Conservation (phyloP, 768 basidiomycete species). For the Mycena polygramma region DNA sequence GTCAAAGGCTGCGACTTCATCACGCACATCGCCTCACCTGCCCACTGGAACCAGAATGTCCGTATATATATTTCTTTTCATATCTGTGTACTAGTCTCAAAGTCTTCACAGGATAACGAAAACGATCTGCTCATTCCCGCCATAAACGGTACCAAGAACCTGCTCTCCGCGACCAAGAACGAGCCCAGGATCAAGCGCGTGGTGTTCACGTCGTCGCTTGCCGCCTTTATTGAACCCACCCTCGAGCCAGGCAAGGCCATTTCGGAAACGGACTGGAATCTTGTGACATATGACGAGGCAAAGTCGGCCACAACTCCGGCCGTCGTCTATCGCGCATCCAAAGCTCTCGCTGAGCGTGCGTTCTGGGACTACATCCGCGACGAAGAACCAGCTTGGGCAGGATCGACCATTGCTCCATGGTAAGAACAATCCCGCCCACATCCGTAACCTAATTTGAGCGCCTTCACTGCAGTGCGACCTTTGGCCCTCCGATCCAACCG, state of each 20-base stretch:
- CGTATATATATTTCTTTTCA: neutral
- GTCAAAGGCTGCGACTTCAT: conserved; percentile 61
- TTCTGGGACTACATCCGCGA: conserved; percentile 39
- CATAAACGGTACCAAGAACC: conserved; percentile 41
- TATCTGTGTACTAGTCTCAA: neutral
- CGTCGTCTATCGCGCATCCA: conserved; percentile 37
- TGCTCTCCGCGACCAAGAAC: conserved; percentile 54
- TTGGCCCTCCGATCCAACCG: conserved; percentile 22
- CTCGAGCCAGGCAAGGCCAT: conserved; percentile 5
- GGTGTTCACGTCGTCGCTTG: conserved; percentile 54
- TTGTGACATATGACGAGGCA: conserved; percentile 38
- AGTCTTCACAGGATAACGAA: conserved; percentile 23
- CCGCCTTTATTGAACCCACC: conserved; percentile 43
- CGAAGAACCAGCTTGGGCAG: conserved; percentile 26
- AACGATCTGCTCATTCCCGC: conserved; percentile 27
- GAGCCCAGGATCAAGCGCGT: conserved; percentile 57
- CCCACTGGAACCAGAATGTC: conserved; percentile 43
- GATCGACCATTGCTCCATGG: conserved; percentile 24
- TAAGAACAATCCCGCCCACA: neutral
- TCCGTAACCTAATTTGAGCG: too few relatives aligned
- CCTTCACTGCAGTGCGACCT: conserved; percentile 9
- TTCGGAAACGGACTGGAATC: conserved; percentile 40
- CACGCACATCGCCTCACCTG: conserved; percentile 45
- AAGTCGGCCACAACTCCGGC: conserved; percentile 1
- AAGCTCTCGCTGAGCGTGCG: conserved; percentile 40